Base-by-base conservation (phyloP, 495 filamentous ascomycete species). In the Halenospora varia region DNA sequence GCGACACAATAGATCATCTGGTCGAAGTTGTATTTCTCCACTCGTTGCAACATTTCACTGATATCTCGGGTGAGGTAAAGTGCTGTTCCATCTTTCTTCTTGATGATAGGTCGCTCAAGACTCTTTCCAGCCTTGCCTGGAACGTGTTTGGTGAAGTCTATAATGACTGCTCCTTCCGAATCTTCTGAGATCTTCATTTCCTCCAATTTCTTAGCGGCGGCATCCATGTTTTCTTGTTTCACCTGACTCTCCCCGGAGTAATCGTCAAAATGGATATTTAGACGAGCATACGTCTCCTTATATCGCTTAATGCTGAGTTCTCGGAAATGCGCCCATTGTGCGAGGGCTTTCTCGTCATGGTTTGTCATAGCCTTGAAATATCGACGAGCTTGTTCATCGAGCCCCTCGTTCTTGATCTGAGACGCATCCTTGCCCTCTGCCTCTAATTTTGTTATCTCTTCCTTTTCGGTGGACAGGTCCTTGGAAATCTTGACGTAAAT, bases 181-280 rank as follows among this genome's bases (percentile, higher is more conserved):
- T 88, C 82, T 70, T 92, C 85, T 0, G 86, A 85, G 25, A 96
- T 81, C 11, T 83, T 82, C 61, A 81, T 83, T 53, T 89, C 82
- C 66, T 82, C 77, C 80, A 97, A 83, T 61, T 77, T 69, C 51
- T 74, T 68, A 25, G 83, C 87, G 15, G 82, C 77, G 53, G 74
- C 74, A 41, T 85, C 81, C 90, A 98, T 96, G 60, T 83, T 84
- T 66, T 89, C 88, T 61, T 87, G 82, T 55, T 83, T 82, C 51
- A 98, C 88, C 67, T 95, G 89, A n/a, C 88, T 93, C 73, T 98
- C 94, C 29, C 93, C 93, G 29, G 87, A 88, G 76, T 98, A 98
- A 52, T 90, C 86, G 68, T 97, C 92, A 64, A 92, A 98, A 56
- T 84, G 78, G 67, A 98, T 97, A 73, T 96, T 97, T 18, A 94